phyloP scores from a whole-genome alignment of 73 alveolate genomes.

The Uronychia binucleata region DNA sequence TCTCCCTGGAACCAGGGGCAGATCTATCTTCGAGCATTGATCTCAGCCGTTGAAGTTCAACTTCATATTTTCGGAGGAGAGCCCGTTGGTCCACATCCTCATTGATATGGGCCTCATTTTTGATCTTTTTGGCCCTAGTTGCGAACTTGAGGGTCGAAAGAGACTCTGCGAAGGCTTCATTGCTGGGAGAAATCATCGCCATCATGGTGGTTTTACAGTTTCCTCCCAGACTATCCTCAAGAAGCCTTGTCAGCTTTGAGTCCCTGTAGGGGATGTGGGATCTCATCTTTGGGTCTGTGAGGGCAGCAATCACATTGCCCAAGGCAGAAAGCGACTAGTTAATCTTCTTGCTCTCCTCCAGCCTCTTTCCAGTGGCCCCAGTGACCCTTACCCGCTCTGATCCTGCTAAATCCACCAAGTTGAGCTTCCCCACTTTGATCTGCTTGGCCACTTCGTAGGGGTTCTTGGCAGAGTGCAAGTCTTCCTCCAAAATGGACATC shows the following conservation, averaged over 20 bases:
- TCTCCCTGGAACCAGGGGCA: no score
- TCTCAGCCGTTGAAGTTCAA: conserved; percentile 92
- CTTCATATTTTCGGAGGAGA: conserved; percentile 94
- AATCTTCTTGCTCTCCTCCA: conserved; percentile 98
- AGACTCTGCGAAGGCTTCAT: conserved; percentile 97
- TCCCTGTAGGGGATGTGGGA: conserved; percentile 98
- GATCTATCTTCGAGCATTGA: conserved; percentile 90
- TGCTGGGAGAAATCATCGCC: conserved; percentile 98
- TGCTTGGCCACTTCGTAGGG: conserved; percentile 38
- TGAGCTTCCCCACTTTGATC: conserved; percentile 93
- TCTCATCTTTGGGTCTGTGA: conserved; percentile 89
- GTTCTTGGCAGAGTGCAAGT: neutral
- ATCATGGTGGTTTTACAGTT: conserved; percentile 97
- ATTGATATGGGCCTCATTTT: conserved; percentile 93
- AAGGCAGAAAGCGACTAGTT: conserved; percentile 97
- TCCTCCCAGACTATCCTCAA: conserved; percentile 97
- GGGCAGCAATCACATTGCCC: conserved; percentile 99
- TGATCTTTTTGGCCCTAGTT: conserved; percentile 97
- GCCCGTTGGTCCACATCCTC: conserved; percentile 97
- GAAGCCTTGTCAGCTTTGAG: conserved; percentile 95
- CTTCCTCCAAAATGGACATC: conserved; percentile 66
- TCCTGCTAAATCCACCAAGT: conserved; percentile 98
- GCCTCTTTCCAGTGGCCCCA: conserved; percentile 97
- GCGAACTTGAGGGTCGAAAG: conserved; percentile 98
- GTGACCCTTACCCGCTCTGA: conserved; percentile 97